phyloP scores from a whole-genome alignment of 106 monocot genomes.

The Triglochin maritima region DNA sequence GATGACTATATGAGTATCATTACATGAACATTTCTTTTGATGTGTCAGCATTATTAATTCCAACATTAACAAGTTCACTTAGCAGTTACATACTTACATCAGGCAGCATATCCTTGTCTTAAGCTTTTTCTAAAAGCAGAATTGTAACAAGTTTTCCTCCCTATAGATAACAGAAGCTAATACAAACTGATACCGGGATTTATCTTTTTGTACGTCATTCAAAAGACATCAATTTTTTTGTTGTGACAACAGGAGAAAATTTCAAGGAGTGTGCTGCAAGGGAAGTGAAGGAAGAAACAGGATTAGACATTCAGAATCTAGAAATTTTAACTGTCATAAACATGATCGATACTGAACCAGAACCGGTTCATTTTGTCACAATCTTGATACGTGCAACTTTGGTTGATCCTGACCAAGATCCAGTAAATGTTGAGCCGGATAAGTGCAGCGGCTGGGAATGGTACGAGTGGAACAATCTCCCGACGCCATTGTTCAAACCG shows the following conservation, averaged over 20 bases:
- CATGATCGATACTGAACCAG: slow-evolving; percentile 11
- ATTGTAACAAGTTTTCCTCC: too few species aligned
- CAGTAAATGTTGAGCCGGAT: slow-evolving; percentile 41
- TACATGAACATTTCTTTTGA: too few species aligned
- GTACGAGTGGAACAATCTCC: slow-evolving; percentile 33
- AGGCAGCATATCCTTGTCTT: too few species aligned
- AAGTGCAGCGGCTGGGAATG: slow-evolving; percentile 54
- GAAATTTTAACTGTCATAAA: slow-evolving; percentile 33
- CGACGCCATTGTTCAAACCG: slow-evolving; percentile 33
- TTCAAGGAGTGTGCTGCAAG: slow-evolving; percentile 35
- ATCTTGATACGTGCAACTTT: slow-evolving; percentile 29
- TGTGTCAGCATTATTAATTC: too few species aligned
- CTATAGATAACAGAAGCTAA: too few species aligned
- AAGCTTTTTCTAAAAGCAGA: too few species aligned
- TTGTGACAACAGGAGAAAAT: slow-evolving; percentile 24
- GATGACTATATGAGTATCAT: too few species aligned
- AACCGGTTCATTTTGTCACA: slow-evolving; percentile 40
- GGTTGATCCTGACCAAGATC: slow-evolving; percentile 20
- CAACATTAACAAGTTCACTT: too few species aligned
- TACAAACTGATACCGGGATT: too few species aligned
- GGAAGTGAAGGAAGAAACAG: slow-evolving; percentile 60
- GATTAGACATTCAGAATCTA: slow-evolving; percentile 30
- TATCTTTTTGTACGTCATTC: too few species aligned
- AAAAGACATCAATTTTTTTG: neutral
- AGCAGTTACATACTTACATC: too few species aligned